Percentiles rank a stretch among this genome's conserved stretches.
phyloP scores from a whole-genome alignment of 2,329 filamentous ascomycete genomes.

The Calcarisporium arbuscula region DNA sequence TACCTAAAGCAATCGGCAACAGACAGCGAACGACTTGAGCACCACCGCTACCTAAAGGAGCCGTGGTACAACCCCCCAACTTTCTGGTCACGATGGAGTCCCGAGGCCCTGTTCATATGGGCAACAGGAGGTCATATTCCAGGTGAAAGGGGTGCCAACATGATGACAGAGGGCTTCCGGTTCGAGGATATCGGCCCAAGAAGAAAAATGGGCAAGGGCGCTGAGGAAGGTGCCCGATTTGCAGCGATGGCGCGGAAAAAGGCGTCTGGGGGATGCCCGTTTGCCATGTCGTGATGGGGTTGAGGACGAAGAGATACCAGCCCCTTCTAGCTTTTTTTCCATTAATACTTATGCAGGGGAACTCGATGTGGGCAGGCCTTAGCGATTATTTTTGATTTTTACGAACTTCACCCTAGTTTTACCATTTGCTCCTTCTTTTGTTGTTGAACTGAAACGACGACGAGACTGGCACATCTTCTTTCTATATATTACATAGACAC shows the following conservation, averaged over 20 bases:
- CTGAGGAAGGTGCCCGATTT: slow-evolving; percentile 30
- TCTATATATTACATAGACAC: too few species aligned
- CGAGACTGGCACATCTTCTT: too few species aligned
- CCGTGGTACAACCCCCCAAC: slow-evolving; percentile 60
- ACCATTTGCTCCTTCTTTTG: too few species aligned
- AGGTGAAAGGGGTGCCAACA: slow-evolving; percentile 29
- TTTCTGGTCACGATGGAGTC: slow-evolving; percentile 57
- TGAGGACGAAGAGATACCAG: too few species aligned
- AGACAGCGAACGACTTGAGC: slow-evolving; percentile 45
- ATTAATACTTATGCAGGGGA: too few species aligned
- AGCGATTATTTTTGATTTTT: too few species aligned
- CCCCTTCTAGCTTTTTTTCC: too few species aligned
- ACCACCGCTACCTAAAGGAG: slow-evolving; percentile 48
- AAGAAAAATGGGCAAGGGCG: slow-evolving; percentile 44
- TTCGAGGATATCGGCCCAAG: slow-evolving; percentile 58
- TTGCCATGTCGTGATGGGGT: slow-evolving; percentile 7
- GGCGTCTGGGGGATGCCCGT: slow-evolving; percentile 40
- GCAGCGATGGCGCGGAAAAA: slow-evolving; percentile 23
- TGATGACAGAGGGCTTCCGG: slow-evolving; percentile 44
- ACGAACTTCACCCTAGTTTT: too few species aligned
- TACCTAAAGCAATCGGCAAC: slow-evolving; percentile 42
- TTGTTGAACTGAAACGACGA: too few species aligned
- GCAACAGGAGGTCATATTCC: slow-evolving; percentile 39
- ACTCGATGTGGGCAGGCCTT: too few species aligned
- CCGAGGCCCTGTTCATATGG: slow-evolving; percentile 41